Evolutionary conservation across 805 yeast species (phyloP), one percentile per base, ranked within the genome.

Genomic region (Yarrowia osloensis): DNA sequence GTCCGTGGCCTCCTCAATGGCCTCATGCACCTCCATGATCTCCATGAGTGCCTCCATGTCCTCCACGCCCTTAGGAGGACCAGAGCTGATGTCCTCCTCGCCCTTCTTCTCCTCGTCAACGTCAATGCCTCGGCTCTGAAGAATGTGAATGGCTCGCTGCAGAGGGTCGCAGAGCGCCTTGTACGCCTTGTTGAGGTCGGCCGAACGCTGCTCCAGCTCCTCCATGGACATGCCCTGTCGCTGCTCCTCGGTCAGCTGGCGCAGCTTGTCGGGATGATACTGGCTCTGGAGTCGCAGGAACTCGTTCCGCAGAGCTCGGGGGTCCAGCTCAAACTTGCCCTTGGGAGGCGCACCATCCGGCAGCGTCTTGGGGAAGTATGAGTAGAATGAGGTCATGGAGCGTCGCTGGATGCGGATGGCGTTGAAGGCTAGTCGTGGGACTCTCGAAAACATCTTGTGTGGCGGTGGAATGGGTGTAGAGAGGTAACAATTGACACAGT

Each of bases 1-100:
- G 65, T 77, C 78, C 1, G 80, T 78, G 5, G 91, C 87, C 70
- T 85, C 85, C 69, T 90, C 96, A 67, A 93, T 78, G 47, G 85
- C 84, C 76, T 94, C 99, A 74, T 93, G 95, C 4, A 91, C 86
- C 70, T 91, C 96, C 77, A 94, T 80, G 24, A 94, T 89, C 50
- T 85, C 85, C 88, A 91, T 84, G 46, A 94, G 78, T 73, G 90
- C 78, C 17, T 79, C 82, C 67, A 75, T 85, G 59, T 78, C 59
- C 78, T 80, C 71, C 80, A 85, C 66, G 6, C 66, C 66, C 54
- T 61, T 21, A 5, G 69, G 77, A 77, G 55, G 72, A 75, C 76
- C 76, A 80, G 70, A 67, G 81, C 81, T 4, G 6, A 26, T 19
- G 13, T 28, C 37, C 9, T 40, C 46, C 13, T 35, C 63, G 11